phyloP scores from a whole-genome alignment of 2,329 filamentous ascomycete species.

The Penicillium sp. region DNA sequence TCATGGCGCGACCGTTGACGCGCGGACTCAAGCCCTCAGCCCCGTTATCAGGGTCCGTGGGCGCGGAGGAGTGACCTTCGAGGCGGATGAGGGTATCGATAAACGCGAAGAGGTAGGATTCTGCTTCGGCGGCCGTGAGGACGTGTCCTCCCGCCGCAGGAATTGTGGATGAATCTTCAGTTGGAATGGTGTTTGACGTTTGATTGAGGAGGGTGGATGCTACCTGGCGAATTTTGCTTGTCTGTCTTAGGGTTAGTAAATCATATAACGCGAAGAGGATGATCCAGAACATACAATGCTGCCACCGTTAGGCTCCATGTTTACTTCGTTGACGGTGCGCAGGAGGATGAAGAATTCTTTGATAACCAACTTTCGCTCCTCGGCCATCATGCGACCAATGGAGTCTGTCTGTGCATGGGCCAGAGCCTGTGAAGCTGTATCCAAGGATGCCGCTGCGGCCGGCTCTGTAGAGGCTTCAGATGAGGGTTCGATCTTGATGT shows the following conservation, averaged over 20 bases:
- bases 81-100: slow-evolving; percentile 72
- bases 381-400: slow-evolving; percentile 64
- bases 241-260: slow-evolving; percentile 43
- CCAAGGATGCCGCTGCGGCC: background rate
- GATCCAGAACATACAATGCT: slow-evolving; percentile 55
- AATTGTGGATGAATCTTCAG: slow-evolving; percentile 40
- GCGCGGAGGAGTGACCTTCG: slow-evolving; percentile 56
- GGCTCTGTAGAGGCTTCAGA: slow-evolving; percentile 4
- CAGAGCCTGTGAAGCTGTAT: slow-evolving; percentile 29
- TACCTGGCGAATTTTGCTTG: slow-evolving; percentile 80
- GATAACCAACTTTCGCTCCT: slow-evolving; percentile 78
- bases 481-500: slow-evolving; percentile 22
- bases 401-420: slow-evolving; percentile 44
- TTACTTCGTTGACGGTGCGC: slow-evolving; percentile 74
- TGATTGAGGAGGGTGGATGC: slow-evolving; percentile 72
- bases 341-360: slow-evolving; percentile 74
- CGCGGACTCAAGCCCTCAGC: slow-evolving; percentile 45
- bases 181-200: slow-evolving; percentile 7
- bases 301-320: slow-evolving; percentile 72
- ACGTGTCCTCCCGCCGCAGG: slow-evolving; percentile 63
- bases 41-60: slow-evolving; percentile 28
- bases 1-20: slow-evolving; percentile 33
- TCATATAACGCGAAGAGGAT: background rate
- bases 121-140: slow-evolving; percentile 52
- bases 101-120: slow-evolving; percentile 70